Percentiles rank a stretch among this genome's conserved stretches.
Evolutionary conservation across 352 stramenopile genomes (phyloP).

Genomic region (Phytophthora constricta): DNA sequence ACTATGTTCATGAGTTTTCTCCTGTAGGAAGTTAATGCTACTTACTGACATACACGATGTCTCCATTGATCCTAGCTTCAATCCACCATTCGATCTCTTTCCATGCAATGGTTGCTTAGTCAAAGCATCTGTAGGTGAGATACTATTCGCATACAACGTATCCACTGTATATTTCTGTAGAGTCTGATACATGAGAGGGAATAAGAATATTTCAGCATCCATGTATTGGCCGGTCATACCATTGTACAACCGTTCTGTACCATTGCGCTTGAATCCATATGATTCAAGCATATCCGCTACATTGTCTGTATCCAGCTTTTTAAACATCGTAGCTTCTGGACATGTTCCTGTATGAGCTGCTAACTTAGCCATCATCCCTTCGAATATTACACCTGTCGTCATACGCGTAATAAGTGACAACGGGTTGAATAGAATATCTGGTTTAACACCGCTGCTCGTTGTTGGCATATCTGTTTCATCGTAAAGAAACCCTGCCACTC

Average conservation of each 20-base stretch:
- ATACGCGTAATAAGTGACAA: conserved; percentile 14
- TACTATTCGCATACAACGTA: conserved; percentile 11
- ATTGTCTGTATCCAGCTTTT: conserved; percentile 17
- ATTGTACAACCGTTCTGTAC: conserved; percentile 16
- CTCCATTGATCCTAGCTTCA: conserved; percentile 11
- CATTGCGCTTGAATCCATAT: conserved; percentile 13
- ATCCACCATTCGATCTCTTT: background rate
- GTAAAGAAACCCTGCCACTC: conserved; percentile 11
- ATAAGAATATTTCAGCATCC: conserved; percentile 14
- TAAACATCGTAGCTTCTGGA: conserved; percentile 17
- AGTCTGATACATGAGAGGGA: conserved; percentile 4
- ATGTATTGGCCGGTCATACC: conserved; percentile 15
- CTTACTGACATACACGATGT: conserved; percentile 13
- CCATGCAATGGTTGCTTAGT: conserved; percentile 11
- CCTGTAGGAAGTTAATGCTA: conserved; percentile 1
- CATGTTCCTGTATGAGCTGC: conserved; percentile 12
- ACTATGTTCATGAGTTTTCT: conserved; percentile 3
- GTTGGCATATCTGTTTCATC: conserved; percentile 15
- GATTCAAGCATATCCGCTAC: conserved; percentile 7
- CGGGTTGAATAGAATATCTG: conserved; percentile 13
- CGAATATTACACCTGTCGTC: conserved; percentile 14
- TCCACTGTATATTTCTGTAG: conserved; percentile 15
- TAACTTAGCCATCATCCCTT: conserved; percentile 13
- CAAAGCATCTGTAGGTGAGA: conserved; percentile 10
- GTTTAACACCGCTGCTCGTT: background rate